phyloP scores from a whole-genome alignment of 1,284 basidiomycete genomes.

The Hortiboletus rubellus region DNA sequence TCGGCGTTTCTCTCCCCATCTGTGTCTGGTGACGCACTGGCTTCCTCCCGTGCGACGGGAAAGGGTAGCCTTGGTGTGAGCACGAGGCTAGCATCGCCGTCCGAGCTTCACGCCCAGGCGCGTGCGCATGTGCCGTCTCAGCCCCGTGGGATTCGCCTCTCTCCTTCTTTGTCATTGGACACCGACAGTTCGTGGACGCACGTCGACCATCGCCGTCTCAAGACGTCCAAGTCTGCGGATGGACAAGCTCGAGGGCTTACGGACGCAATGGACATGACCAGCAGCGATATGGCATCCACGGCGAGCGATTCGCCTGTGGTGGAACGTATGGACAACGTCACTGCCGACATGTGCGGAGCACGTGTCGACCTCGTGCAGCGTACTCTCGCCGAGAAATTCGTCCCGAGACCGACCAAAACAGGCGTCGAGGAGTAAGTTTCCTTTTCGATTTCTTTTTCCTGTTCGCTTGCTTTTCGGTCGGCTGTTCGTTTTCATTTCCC shows the following conservation, averaged over 20 bases:
- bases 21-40: background rate
- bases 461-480: background rate
- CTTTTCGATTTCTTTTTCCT: background rate
- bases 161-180: slow-evolving; percentile 31
- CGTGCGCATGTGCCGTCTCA: background rate
- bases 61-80: background rate
- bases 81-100: slow-evolving; percentile 1
- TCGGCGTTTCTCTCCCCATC: slow-evolving; percentile 7
- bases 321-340: slow-evolving; percentile 44
- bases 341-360: slow-evolving; percentile 23
- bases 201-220: slow-evolving; percentile 38
- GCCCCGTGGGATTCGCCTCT: slow-evolving; percentile 10
- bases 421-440: slow-evolving; percentile 57
- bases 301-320: slow-evolving; percentile 54
- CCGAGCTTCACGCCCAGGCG: slow-evolving; percentile 4
- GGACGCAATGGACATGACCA: slow-evolving; percentile 39
- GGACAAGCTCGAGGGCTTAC: slow-evolving; percentile 12
- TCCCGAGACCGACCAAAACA: slow-evolving; percentile 60
- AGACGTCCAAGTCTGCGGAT: slow-evolving; percentile 12
- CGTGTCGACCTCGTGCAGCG: slow-evolving; percentile 31
- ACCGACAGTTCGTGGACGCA: slow-evolving; percentile 53
- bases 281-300: slow-evolving; percentile 55
- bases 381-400: slow-evolving; percentile 58
- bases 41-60: slow-evolving; percentile 2
- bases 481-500: background rate